Conservation (phyloP, 345 rosid genomes). For the Erysimum cheiranthoides region DNA sequence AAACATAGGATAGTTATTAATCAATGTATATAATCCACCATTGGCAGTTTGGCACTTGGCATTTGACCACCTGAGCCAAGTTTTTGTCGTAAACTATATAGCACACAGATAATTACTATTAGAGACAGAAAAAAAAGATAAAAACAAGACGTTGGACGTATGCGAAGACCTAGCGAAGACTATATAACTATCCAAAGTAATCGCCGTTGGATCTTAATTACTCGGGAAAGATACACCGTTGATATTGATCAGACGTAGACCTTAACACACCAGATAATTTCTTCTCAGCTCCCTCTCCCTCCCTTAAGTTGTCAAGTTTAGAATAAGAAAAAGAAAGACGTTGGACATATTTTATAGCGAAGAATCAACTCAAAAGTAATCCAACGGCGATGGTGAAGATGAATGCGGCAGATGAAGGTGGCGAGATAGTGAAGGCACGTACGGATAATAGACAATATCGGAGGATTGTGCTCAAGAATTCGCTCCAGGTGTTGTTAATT, state of each 20-base stretch:
- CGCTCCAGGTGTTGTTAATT: constrained; percentile 73
- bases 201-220: constrained; percentile 19
- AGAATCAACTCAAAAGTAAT: constrained; percentile 4
- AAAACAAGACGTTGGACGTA: background rate
- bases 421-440: constrained; percentile 65
- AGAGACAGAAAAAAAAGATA: too few relatives aligned
- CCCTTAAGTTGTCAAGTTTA: too few relatives aligned
- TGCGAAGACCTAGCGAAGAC: background rate
- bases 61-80: too few relatives aligned
- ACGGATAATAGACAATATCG: constrained; percentile 73
- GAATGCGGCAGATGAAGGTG: constrained; percentile 31
- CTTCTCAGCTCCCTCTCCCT: background rate
- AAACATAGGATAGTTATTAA: too few relatives aligned
- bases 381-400: constrained; percentile 49
- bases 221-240: background rate
- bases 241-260: constrained; percentile 14
- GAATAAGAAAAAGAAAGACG: constrained; percentile 3
- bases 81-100: too few relatives aligned
- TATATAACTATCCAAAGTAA: background rate
- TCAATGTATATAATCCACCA: too few relatives aligned
- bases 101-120: too few relatives aligned
- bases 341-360: background rate
- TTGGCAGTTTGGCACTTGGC: too few relatives aligned
- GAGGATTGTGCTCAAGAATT: constrained; percentile 66
- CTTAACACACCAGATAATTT: background rate